Base-by-base conservation (phyloP, 805 yeast species). In the Isabelozyma gotoi region DNA sequence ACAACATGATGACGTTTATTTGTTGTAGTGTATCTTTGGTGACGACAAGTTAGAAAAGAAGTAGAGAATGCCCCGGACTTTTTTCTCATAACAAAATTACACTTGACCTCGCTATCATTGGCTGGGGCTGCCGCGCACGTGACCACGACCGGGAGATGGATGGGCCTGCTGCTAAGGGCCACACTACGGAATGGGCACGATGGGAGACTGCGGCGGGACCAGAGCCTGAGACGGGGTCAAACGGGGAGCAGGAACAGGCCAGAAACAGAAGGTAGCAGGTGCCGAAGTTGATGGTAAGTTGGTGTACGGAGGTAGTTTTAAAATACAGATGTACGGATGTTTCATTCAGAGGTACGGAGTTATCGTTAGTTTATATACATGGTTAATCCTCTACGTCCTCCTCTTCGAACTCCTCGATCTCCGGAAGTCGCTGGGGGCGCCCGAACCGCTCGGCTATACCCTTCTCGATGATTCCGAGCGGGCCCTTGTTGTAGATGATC, bases 391-490 rank as follows among this genome's bases (percentile, higher is more conserved):
- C 73, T 20, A 49, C 61, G 44, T 71, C 75, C 50, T 71, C 75
- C 3, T 60, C 65, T 49, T 71, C 77, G 46, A 61, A 62, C 53
- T 70, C 72, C 50, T 71, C 74, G 11, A 71, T 52, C 34, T 68
- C 71, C 8, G 63, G 67, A 4, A 69, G 44, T 24, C 61, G 50
- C 37, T 55, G 53, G 1, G 70, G 63, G 5, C 57, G 59, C 0
- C 75, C 75, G 40, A 67, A 62, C 35, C 77, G 52, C 46, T 71
- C 77, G 5, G 52, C 47, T 32, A 71, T 49, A 2, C 66, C 69
- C 49, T 69, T 71, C 41, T 67, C 74, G 16, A 71, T 48, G 17
- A 71, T 56, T 3, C 75, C 76, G 36, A 71, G 53, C 1, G 77
- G 77, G 1, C 77, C 76, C 38, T 56, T 57, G 47, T 61, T 51